Evolutionary conservation across 306 rosid species (phyloP), one percentile per base, ranked within the genome.

Genomic region (Gleditsia sinensis): DNA sequence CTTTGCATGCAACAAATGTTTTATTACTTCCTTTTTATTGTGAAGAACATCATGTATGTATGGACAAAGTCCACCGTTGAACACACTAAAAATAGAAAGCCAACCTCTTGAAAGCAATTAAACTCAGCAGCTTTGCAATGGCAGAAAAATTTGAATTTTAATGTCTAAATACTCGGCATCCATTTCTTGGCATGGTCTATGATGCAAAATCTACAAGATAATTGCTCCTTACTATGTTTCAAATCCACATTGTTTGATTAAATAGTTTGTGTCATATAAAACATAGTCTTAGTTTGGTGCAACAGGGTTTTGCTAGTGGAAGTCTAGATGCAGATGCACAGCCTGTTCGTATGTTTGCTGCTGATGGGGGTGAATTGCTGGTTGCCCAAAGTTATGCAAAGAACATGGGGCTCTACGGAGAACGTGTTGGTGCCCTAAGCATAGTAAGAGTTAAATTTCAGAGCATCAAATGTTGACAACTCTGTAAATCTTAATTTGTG

Each of bases 331-430:
- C 82, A 9, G 99, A 95, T 82, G 98, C 99, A 66, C 89, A 83
- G 72, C 75, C 99, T 57, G 89, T 95, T 50, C 98, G 99, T 24
- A 49, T 82, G 82, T 95, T 95, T 90, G 96, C 78, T 73, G 98
- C 93, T 62, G 99, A 95, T 92, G 99, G 99, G 54, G 93, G 92
- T 59, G 99, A 95, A 80, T 87, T 85, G 73, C 86, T 95, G 80
- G 63, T 82, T 25, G 99, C 96, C 79, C 99, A 92, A 87, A 95
- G 99, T 83, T 95, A 90, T 59, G 98, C 99, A 34, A 95, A 95
- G 88, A 95, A 92, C 85, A 78, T 95, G 98, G 99, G 99, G 59
- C 96, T 95, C 28, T 95, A 95, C 55, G 99, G 92, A 6, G 99
- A 95, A 76, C 98, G 99, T 86, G 96, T 92, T 81, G 99, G 98